Base-by-base conservation (phyloP, 805 yeast species). In the Monosporozyma aquatica region DNA sequence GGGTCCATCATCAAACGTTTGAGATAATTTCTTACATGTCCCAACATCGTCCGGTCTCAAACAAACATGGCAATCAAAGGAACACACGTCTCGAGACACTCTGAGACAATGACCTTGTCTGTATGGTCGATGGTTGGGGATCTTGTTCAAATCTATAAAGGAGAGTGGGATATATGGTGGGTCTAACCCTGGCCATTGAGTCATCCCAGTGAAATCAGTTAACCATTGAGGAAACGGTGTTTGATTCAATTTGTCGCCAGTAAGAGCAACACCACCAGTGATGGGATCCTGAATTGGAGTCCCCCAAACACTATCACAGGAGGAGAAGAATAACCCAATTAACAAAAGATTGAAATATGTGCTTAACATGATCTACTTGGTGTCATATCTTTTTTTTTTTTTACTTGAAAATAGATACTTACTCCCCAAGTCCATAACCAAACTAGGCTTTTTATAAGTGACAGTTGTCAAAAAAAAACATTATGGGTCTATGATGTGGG, bases 1-100 rank as follows among this genome's bases (percentile, higher is more conserved):
- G 1, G 98, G 98, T 0, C 98, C 97, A 59, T 90, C 97, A 59
- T 90, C 98, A 62, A 90, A 90, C 0, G 95, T 81, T 64, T 90
- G 97, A 0, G 89, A 76, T 29, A 90, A 66, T 37, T 68, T 66
- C 2, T 80, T 75, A 59, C 97, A 89, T 0, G 90, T 75, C 52
- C 67, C 72, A 5, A 83, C 77, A 56, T 89, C 97, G 61, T 83
- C 92, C 28, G 66, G 72, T 20, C 78, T 75, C 22, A 80, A 76
- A 64, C 96, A 89, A 48, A 80, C 76, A 59, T 71, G 74, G 59
- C 97, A 89, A 59, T 87, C 96, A 64, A 85, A 89, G 0, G 95
- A 82, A 55, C 97, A 89, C 24, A 71, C 67, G 14, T 63, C 65
- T 42, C 77, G 68, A 24, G 66, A 59, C 13, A 67, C 72, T 1